Conservation (phyloP, 371 early-diverging fungal species). For the Parasitella parasitica region DNA sequence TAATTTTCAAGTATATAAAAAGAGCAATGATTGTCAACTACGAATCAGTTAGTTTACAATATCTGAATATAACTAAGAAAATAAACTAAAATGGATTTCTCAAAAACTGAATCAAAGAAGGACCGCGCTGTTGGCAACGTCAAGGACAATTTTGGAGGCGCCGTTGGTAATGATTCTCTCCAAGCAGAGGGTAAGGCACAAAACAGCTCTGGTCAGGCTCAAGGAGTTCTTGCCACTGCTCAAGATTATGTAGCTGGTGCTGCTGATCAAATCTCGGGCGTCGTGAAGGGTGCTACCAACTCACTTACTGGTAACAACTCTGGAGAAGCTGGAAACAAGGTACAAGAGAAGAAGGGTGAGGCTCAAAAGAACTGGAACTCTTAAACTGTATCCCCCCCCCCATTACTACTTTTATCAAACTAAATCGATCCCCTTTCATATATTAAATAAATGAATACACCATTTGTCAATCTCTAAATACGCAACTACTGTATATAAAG, state of each 20-base stretch:
- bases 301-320: slow-evolving; percentile 24
- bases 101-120: slow-evolving; percentile 31
- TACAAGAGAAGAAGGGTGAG: slow-evolving; percentile 28
- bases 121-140: slow-evolving; percentile 35
- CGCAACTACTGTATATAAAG: not conserved
- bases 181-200: slow-evolving; percentile 38
- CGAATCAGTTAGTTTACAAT: no score
- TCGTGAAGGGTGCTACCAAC: slow-evolving; percentile 24
- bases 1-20: not conserved
- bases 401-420: not conserved
- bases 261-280: slow-evolving; percentile 22
- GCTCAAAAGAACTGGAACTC: slow-evolving; percentile 25
- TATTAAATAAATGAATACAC: not conserved
- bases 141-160: slow-evolving; percentile 44
- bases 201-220: slow-evolving; percentile 17
- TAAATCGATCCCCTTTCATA: no score
- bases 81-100: slow-evolving; percentile 13
- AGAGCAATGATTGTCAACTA: no score
- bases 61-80: no score
- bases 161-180: slow-evolving; percentile 46
- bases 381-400: no score
- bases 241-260: slow-evolving; percentile 19
- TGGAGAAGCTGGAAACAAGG: slow-evolving; percentile 23
- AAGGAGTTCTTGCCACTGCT: slow-evolving; percentile 24
- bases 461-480: not conserved